Percentiles rank a stretch among this genome's conserved stretches.
Conservation (phyloP, 495 filamentous ascomycete species). For the Xeromyces bisporus region DNA sequence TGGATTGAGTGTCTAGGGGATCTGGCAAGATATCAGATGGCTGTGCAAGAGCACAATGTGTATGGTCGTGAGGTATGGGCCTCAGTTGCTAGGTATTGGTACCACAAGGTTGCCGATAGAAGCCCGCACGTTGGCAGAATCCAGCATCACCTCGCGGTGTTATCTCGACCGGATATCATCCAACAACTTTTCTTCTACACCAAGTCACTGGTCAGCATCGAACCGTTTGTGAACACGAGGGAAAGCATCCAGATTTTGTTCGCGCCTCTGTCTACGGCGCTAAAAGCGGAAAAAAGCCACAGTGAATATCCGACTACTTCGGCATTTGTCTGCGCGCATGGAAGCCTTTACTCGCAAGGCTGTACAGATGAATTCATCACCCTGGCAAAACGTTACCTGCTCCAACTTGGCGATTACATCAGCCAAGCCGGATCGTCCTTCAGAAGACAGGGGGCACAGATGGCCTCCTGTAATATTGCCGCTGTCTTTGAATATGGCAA, state of each 20-base stretch:
- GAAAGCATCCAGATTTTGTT: slow-evolving; percentile 59
- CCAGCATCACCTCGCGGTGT: slow-evolving; percentile 72
- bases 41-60: slow-evolving; percentile 56
- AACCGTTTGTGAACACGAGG: slow-evolving; percentile 42
- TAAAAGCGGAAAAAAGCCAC: slow-evolving; percentile 5
- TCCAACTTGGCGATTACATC: slow-evolving; percentile 41
- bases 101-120: slow-evolving; percentile 57
- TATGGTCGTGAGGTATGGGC: slow-evolving; percentile 66
- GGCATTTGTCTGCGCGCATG: slow-evolving; percentile 47
- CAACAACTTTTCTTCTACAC: slow-evolving; percentile 65
- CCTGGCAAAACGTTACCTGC: slow-evolving; percentile 31
- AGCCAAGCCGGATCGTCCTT: slow-evolving; percentile 38
- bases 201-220: slow-evolving; percentile 28
- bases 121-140: slow-evolving; percentile 54
- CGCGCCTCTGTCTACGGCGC: slow-evolving; percentile 40
- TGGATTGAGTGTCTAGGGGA: slow-evolving; percentile 89
- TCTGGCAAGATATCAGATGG: slow-evolving; percentile 57
- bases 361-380: slow-evolving; percentile 28
- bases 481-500: slow-evolving; percentile 45
- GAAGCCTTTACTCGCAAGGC: slow-evolving; percentile 43
- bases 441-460: slow-evolving; percentile 43
- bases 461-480: slow-evolving; percentile 35
- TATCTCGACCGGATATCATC: slow-evolving; percentile 55
- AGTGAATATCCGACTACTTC: slow-evolving; percentile 19
- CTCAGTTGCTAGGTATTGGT: slow-evolving; percentile 62